Evolutionary conservation across 1,284 basidiomycete genomes (phyloP), one percentile per base, ranked within the genome.

Genomic region (Ustilago shanxiensis): DNA sequence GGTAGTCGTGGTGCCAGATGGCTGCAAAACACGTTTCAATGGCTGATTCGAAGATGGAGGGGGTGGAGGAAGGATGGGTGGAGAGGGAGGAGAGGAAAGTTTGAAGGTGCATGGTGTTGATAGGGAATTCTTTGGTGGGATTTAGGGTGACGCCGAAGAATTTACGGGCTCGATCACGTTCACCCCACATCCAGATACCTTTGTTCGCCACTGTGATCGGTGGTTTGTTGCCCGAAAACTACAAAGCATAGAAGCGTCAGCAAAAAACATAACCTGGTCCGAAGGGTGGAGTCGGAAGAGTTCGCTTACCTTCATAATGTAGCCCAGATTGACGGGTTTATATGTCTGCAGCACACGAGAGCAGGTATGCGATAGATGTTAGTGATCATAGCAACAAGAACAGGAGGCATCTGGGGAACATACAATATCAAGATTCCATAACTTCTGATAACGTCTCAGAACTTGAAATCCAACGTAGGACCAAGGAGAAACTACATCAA

Each of bases 401-500:
- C 5, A 33, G 31, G 31, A 33, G 11, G 11, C 31, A 33, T 28
- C 62, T 61, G 16, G 64, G 16, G 64, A 53, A 49, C 24, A 24
- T 49, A 49, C 47, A 26, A 85, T 29, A 16, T 84, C 62, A 24
- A 83, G 51, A 31, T 81, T 64, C 84, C 84, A 86, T 18, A 57
- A 26, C 31, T 70, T 41, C 26, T 64, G 56, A 56, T 84, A 84
- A 11, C 83, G 60, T n/a, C 65, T 56, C 2, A 86, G 28, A 20
- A 83, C 75, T 47, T 71, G 60, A 41, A 72, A 81, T 3, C 72
- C 84, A 9, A 86, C 71, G 49, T 78, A 79, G 3, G 74, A 77
- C 83, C 84, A 86, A 4, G 84, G 84, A 2, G 80, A 82, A 26
- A 85, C 81, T n/a, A 70, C 61, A 71, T 84, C 83, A 74, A 79